Percentiles rank a stretch among this genome's conserved stretches.
phyloP scores from a whole-genome alignment of 345 rosid genomes.

The Lumnitzera racemosa region DNA sequence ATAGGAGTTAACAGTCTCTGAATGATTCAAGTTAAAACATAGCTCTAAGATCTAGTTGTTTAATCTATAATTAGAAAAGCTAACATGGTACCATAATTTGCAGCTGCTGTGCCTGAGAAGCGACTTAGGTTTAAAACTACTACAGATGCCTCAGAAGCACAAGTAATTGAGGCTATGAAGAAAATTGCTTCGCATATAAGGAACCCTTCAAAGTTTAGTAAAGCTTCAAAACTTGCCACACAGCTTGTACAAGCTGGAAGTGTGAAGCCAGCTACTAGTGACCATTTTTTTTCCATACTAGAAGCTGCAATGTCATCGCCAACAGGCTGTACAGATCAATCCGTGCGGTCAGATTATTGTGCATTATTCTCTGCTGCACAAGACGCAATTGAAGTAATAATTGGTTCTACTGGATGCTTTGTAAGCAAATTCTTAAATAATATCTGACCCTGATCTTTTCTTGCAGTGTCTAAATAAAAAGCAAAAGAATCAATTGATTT shows the following conservation, averaged over 20 bases:
- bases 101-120: constrained; percentile 37
- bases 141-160: constrained; percentile 76
- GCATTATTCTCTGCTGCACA: constrained; percentile 83
- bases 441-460: constrained; percentile 12
- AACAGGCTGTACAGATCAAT: constrained; percentile 70
- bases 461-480: constrained; percentile 57
- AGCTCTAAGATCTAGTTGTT: neutral
- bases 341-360: constrained; percentile 61
- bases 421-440: constrained; percentile 8
- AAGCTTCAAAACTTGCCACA: constrained; percentile 89
- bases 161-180: constrained; percentile 86
- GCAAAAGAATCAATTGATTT: constrained; percentile 61
- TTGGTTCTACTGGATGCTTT: neutral
- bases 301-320: constrained; percentile 79
- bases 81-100: constrained; percentile 4
- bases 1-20: neutral
- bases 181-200: constrained; percentile 83
- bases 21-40: neutral
- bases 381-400: constrained; percentile 63
- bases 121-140: constrained; percentile 83
- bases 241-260: constrained; percentile 87
- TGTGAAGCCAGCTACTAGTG: constrained; percentile 72
- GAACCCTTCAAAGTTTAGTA: constrained; percentile 66
- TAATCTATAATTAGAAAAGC: neutral
- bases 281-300: constrained; percentile 63